Evolutionary conservation across 495 filamentous ascomycete genomes (phyloP), one percentile per base, ranked within the genome.

Genomic region (Penicillium lagena): DNA sequence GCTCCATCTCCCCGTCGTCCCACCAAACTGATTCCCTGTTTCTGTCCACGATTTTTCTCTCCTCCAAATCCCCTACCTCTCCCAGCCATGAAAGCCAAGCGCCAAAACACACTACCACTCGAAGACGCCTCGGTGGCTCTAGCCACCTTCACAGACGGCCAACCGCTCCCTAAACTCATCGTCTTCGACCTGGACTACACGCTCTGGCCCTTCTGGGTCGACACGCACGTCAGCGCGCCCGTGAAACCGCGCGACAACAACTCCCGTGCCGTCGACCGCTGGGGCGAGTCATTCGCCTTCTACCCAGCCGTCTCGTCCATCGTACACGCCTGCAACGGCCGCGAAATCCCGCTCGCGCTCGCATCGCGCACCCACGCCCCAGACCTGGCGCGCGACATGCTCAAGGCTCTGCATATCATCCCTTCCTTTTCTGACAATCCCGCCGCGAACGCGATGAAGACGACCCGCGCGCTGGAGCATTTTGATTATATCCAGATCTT

Each of bases 161-260:
- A 80, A 0, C 86, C 89, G 1, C 80, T 98, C 3, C 93, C 93
- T 1, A 87, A 84, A 50, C 67, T 94, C 47, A 77, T 98, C 49
- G 84, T 86, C 45, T 95, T 98, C 67, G 93, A 98, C 62, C 77
- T 96, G 40, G 93, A 98, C 72, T 96, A 95, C 72, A 98, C 93
- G 0, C 75, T 98, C 1, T 96, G 93, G 93, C 89, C 90, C 4
- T 95, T 95, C 72, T 98, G 91, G 90, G 82, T 89, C 3, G 93
- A 96, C 70, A 95, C 89, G 11, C 89, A 96, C 63, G 83, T 91
- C 56, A 82, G 81, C 41, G 77, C 86, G 9, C 91, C 93, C 1
- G 70, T 98, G 40, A 87, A 88, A 50, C 56, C 75, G 7, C 73
- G 73, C 42, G 62, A 82, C 9, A 68, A 71, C 45, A 80, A 81